Conservation (phyloP, 2,329 filamentous ascomycete genomes). For the Coniochaeta hoffmannii region DNA sequence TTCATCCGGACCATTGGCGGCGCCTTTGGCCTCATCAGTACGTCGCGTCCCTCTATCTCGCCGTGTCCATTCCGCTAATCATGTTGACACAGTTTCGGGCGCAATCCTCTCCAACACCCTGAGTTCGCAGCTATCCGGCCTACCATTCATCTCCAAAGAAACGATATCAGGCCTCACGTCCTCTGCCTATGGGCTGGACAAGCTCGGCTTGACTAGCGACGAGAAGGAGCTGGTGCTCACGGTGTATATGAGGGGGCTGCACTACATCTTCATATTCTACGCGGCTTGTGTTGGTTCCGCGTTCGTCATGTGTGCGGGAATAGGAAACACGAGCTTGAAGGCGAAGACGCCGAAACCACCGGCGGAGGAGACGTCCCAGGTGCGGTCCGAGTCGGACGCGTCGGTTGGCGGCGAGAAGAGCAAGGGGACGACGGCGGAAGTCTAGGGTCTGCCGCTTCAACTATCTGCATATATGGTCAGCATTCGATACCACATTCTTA, state of each 20-base stretch:
- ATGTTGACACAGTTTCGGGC: conserved; percentile 12
- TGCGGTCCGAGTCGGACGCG: background rate
- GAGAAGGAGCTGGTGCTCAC: conserved; percentile 13
- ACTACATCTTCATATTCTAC: conserved; percentile 20
- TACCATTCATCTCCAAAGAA: conserved; percentile 4
- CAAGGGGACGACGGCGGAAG: background rate
- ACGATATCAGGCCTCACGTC: conserved; percentile 17
- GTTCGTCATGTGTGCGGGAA: conserved; percentile 10
- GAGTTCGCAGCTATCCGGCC: conserved; percentile 7
- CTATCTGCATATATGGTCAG: too few species aligned
- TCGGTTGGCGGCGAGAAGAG: background rate
- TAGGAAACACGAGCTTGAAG: conserved; percentile 16
- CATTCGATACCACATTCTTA: background rate
- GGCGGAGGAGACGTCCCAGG: background rate
- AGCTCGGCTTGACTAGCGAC: conserved; percentile 10
- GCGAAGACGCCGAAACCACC: conserved; percentile 5
- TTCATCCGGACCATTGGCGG: conserved; percentile 29
- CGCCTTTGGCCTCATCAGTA: conserved; percentile 21
- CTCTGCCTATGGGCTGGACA: conserved; percentile 14
- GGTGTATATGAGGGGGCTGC: conserved; percentile 21
- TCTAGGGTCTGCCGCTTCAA: background rate
- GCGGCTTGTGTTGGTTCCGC: conserved; percentile 11
- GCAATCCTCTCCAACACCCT: conserved; percentile 24
- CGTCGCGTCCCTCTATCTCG: background rate
- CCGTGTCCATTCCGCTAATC: background rate